These are phyloP conservation scores for Aspergillus sojae DNA, from an alignment of 2,329 filamentous ascomycete genomes.

Conservation along the genomic window DNA sequence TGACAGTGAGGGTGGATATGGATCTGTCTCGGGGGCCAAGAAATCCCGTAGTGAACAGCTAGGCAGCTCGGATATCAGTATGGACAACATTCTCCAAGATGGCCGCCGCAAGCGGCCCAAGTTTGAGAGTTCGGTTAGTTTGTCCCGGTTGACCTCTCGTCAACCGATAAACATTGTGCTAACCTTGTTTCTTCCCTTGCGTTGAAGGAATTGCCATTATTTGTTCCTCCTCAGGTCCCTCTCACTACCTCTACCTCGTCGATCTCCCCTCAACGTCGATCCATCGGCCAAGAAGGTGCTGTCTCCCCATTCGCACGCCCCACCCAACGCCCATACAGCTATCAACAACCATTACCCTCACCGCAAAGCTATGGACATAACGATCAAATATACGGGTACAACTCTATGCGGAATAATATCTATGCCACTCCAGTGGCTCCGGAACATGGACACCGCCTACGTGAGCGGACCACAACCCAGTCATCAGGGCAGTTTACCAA, in stretches of 20 bases:
- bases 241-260: slow-evolving; percentile 97
- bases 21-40: slow-evolving; percentile 70
- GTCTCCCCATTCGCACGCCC: slow-evolving; percentile 72
- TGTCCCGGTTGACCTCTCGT: slow-evolving; percentile 3
- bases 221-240: slow-evolving; percentile 91
- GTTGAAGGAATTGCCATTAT: slow-evolving; percentile 84
- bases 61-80: slow-evolving; percentile 93
- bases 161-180: slow-evolving; percentile 11
- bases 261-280: slow-evolving; percentile 86
- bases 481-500: slow-evolving; percentile 44
- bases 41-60: slow-evolving; percentile 80
- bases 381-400: slow-evolving; percentile 42
- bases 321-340: slow-evolving; percentile 77
- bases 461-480: slow-evolving; percentile 63
- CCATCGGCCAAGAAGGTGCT: slow-evolving; percentile 68
- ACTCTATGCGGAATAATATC: slow-evolving; percentile 42
- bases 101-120: slow-evolving; percentile 93
- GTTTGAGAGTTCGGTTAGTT: slow-evolving; percentile 92
- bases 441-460: slow-evolving; percentile 65
- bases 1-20: slow-evolving; percentile 80
- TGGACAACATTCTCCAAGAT: slow-evolving; percentile 97
- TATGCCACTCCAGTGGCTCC: slow-evolving; percentile 64
- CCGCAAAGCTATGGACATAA: slow-evolving; percentile 73
- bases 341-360: slow-evolving; percentile 76
- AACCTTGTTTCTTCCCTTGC: slow-evolving; percentile 24